Percentiles rank a stretch among this genome's conserved stretches.
These are phyloP conservation scores for Pseudogymnoascus sp. DNA, from an alignment of 2,329 filamentous ascomycete genomes.

Conservation along the genomic window DNA sequence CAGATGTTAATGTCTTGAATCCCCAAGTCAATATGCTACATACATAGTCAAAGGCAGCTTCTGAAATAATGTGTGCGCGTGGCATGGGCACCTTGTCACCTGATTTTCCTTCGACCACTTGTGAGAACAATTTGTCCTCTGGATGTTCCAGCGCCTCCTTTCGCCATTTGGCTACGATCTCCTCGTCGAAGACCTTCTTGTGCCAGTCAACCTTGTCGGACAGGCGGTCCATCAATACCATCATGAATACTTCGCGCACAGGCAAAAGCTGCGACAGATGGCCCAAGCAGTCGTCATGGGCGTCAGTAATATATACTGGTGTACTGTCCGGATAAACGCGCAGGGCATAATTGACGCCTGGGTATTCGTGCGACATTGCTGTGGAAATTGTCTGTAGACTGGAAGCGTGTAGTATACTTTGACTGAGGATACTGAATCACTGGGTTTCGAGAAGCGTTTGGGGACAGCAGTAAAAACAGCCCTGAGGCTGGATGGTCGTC, in stretches of 20 bases:
- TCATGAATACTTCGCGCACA: constrained; percentile 12
- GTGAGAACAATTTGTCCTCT: constrained; percentile 26
- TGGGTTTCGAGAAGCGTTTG: too few species aligned
- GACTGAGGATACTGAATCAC: neutral
- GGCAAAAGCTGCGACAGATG: neutral
- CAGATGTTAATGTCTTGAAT: neutral
- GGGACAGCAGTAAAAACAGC: neutral
- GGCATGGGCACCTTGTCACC: neutral
- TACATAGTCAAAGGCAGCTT: constrained; percentile 1
- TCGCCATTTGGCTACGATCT: constrained; percentile 24
- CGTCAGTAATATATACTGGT: neutral
- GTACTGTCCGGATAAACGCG: neutral
- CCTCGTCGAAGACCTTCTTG: constrained; percentile 22
- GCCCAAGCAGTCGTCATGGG: neutral
- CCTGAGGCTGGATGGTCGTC: neutral
- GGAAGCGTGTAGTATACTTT: neutral
- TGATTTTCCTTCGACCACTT: constrained; percentile 27
- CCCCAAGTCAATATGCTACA: neutral
- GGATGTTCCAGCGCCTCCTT: constrained; percentile 18
- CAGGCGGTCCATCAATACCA: constrained; percentile 11
- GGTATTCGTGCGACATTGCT: constrained; percentile 8
- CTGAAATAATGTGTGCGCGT: neutral
- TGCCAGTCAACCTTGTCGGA: constrained; percentile 11
- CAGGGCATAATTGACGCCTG: constrained; percentile 7
- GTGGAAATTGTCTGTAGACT: neutral